A percentile compares a stretch with the other conserved stretches of the same genome.
Conservation (phyloP, 345 rosid species). For the Orychophragmus violaceus region DNA sequence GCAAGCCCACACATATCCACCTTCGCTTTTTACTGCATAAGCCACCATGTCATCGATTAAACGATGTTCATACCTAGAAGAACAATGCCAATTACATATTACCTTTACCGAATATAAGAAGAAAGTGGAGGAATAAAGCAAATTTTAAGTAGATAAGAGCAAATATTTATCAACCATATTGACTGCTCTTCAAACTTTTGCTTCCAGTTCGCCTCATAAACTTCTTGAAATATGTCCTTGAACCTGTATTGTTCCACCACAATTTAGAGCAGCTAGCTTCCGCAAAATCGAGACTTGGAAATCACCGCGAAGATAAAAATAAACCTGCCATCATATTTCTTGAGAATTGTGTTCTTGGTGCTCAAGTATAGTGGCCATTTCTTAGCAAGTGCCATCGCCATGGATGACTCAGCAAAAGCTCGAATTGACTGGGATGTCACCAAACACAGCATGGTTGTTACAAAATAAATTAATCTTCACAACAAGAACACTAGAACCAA, state of each 20-base stretch:
- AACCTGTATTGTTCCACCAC: conserved; percentile 47
- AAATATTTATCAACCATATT: conserved; percentile 55
- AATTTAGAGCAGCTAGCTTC: neutral
- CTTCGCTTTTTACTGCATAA: conserved; percentile 88
- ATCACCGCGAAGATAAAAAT: conserved; percentile 17
- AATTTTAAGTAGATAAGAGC: neutral
- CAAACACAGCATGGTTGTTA: conserved; percentile 1
- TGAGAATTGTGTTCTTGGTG: conserved; percentile 94
- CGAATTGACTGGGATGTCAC: conserved; percentile 60
- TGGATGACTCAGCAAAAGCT: conserved; percentile 93
- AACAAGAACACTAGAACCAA: neutral
- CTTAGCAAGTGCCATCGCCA: conserved; percentile 75
- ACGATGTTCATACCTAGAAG: conserved; percentile 92
- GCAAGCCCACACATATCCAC: conserved; percentile 99
- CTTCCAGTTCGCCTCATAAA: conserved; percentile 90
- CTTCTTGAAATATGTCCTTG: conserved; percentile 94
- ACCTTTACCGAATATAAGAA: neutral
- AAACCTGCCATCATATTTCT: conserved; percentile 98
- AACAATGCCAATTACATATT: neutral
- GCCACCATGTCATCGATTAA: conserved; percentile 99
- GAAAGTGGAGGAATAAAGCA: neutral
- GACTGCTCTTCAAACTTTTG: conserved; percentile 83
- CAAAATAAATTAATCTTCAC: conserved; percentile 4
- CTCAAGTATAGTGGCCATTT: conserved; percentile 97
- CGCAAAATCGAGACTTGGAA: neutral